A percentile compares a stretch with the other conserved stretches of the same genome.
These are phyloP conservation scores for Heritiera littoralis DNA, from an alignment of 345 rosid species.

Conservation along the genomic window DNA sequence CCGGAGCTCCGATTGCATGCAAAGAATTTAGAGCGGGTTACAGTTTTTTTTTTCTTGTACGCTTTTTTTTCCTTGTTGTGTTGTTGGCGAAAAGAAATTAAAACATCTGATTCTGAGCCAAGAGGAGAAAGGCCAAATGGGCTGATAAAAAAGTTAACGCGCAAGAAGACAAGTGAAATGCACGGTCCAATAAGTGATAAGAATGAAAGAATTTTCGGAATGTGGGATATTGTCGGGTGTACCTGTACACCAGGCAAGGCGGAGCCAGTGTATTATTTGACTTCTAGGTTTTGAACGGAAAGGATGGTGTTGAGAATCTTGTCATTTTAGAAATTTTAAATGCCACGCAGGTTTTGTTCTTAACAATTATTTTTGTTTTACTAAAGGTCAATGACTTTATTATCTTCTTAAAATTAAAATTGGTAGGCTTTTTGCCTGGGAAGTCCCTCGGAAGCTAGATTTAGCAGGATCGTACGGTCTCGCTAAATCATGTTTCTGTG, in stretches of 20 bases:
- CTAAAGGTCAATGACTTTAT: too few species aligned
- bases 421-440: too few species aligned
- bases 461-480: too few species aligned
- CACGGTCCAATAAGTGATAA: neutral
- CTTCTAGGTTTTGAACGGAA: neutral
- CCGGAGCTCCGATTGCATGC: slow-evolving; percentile 27
- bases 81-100: neutral
- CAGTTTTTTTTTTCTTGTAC: neutral
- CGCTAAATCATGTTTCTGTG: too few species aligned
- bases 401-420: too few species aligned
- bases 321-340: neutral
- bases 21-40: slow-evolving; percentile 14
- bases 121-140: neutral
- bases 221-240: neutral
- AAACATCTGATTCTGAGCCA: neutral
- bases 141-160: neutral
- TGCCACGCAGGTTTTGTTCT: too few species aligned
- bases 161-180: neutral
- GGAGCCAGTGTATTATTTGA: neutral
- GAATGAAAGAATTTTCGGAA: neutral
- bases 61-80: too few species aligned
- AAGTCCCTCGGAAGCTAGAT: too few species aligned
- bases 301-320: neutral
- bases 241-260: neutral
- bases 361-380: too few species aligned